These are phyloP conservation scores for Corynespora cassiicola DNA, from an alignment of 2,329 filamentous ascomycete species.

Conservation along the genomic window DNA sequence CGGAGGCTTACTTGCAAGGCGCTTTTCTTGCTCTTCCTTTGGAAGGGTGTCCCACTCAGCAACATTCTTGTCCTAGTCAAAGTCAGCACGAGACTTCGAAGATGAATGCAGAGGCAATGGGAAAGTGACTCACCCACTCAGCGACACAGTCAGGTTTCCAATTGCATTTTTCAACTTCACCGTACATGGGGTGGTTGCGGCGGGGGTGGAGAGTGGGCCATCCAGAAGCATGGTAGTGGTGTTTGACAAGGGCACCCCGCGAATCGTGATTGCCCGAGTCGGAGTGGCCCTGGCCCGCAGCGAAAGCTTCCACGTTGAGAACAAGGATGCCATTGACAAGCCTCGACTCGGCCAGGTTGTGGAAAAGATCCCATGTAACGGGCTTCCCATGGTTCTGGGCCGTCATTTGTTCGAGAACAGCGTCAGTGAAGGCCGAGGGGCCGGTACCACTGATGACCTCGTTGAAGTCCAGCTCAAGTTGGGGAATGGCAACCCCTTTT, in stretches of 20 bases:
- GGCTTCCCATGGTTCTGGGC: slow-evolving; percentile 48
- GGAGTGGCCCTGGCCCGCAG: slow-evolving; percentile 75
- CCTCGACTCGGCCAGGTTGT: slow-evolving; percentile 70
- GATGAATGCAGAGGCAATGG: neutral
- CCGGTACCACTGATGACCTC: slow-evolving; percentile 77
- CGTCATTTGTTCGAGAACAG: slow-evolving; percentile 70
- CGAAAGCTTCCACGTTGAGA: slow-evolving; percentile 74
- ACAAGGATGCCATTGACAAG: slow-evolving; percentile 70
- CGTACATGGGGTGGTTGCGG: slow-evolving; percentile 72
- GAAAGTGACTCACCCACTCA: slow-evolving; percentile 56
- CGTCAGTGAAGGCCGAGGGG: slow-evolving; percentile 72
- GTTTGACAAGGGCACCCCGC: slow-evolving; percentile 71
- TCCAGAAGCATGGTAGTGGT: slow-evolving; percentile 76
- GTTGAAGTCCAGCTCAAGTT: slow-evolving; percentile 73
- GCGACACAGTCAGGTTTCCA: slow-evolving; percentile 70
- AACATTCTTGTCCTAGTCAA: slow-evolving; percentile 61
- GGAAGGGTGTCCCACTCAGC: slow-evolving; percentile 65
- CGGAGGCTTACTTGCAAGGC: slow-evolving; percentile 46
- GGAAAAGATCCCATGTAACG: slow-evolving; percentile 70
- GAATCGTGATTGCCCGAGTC: slow-evolving; percentile 74
- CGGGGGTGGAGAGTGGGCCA: slow-evolving; percentile 73
- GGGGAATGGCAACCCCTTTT: slow-evolving; percentile 64
- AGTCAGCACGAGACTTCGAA: slow-evolving; percentile 9
- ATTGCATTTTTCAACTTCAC: slow-evolving; percentile 74
- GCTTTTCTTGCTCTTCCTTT: slow-evolving; percentile 65